These are phyloP conservation scores for Pseudonitzschia pungens DNA, from an alignment of 108 stramenopile genomes.

Conservation along the genomic window DNA sequence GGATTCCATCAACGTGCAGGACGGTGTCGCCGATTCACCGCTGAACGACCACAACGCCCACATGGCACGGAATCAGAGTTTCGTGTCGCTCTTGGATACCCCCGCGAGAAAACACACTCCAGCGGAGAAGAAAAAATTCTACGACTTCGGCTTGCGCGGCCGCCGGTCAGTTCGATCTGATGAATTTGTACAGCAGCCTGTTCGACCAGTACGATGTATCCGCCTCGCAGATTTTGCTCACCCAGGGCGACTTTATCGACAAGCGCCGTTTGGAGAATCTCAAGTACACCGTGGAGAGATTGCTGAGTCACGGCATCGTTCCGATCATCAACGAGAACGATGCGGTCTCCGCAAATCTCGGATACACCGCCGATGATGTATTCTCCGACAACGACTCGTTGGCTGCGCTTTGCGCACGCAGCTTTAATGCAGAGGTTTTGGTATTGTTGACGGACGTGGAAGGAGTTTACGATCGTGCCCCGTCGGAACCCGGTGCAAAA, in stretches of 20 bases:
- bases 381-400: conserved; percentile 96
- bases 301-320: conserved; percentile 88
- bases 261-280: conserved; percentile 70
- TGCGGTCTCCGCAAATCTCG: conserved; percentile 90
- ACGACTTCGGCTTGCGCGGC: conserved; percentile 94
- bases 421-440: conserved; percentile 83
- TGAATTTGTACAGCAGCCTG: conserved; percentile 91
- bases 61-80: conserved; percentile 31
- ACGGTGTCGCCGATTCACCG: not conserved
- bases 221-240: conserved; percentile 89
- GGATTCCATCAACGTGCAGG: conserved; percentile 29
- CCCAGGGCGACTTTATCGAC: conserved; percentile 87
- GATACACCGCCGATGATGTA: conserved; percentile 84
- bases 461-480: conserved; percentile 92
- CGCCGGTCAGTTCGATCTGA: conserved; percentile 98
- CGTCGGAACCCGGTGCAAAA: conserved; percentile 75
- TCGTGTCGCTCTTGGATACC: conserved; percentile 43
- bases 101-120: conserved; percentile 54
- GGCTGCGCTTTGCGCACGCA: conserved; percentile 87
- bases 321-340: conserved; percentile 98
- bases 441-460: conserved; percentile 94
- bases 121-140: conserved; percentile 76
- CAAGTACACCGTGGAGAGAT: conserved; percentile 75
- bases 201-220: conserved; percentile 85
- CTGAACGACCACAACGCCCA: not conserved